These are phyloP conservation scores for Populus pruinosa DNA, from an alignment of 345 rosid genomes.

Conservation along the genomic window DNA sequence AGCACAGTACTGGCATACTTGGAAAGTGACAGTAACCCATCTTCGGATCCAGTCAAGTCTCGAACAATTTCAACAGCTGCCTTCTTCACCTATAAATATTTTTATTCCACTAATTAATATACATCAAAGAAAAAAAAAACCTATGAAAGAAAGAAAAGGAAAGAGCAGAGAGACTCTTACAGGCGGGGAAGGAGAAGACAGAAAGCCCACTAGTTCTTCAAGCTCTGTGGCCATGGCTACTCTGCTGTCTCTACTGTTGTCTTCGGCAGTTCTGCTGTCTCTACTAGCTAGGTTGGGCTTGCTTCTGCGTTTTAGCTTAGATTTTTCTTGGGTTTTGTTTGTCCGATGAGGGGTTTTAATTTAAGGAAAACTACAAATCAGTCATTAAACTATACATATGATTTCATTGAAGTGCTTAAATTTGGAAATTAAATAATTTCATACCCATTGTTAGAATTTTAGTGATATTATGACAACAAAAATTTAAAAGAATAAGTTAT, in stretches of 20 bases:
- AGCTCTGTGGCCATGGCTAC: conserved; percentile 75
- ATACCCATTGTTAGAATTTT: too few relatives aligned
- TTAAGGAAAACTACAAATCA: neutral
- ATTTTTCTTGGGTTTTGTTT: neutral
- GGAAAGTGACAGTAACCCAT: conserved; percentile 67
- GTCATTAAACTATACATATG: neutral
- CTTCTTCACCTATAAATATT: conserved; percentile 59
- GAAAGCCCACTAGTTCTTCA: conserved; percentile 72
- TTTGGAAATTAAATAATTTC: neutral
- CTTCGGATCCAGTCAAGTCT: conserved; percentile 82
- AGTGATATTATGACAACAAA: too few relatives aligned
- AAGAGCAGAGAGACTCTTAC: conserved; percentile 37
- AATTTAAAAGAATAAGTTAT: too few relatives aligned
- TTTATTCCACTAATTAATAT: neutral
- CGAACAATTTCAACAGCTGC: conserved; percentile 79
- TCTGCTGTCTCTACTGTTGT: conserved; percentile 3
- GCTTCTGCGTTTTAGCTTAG: neutral
- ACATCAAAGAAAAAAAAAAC: neutral
- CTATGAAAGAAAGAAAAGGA: neutral
- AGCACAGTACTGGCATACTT: conserved; percentile 44
- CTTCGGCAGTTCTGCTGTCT: neutral
- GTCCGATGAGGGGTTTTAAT: neutral
- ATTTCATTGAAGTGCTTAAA: neutral
- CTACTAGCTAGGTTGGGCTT: neutral
- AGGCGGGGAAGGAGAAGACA: conserved; percentile 62